Percentiles rank a stretch among this genome's conserved stretches.
phyloP scores from a whole-genome alignment of 164 flowering plant genomes.

The Vitis riparia region DNA sequence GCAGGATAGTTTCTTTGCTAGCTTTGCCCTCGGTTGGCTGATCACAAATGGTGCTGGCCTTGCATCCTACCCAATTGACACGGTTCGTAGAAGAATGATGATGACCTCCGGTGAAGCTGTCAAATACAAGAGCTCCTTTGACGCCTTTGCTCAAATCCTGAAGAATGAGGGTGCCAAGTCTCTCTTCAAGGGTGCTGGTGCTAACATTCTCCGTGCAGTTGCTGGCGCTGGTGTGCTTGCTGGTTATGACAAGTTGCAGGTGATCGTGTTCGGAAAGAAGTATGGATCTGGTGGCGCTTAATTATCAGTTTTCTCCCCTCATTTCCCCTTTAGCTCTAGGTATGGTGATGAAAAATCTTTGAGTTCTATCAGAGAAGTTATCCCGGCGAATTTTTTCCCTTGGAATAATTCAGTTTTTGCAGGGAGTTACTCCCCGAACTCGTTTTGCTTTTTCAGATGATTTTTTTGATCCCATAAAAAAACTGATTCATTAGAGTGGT shows the following conservation, averaged over 20 bases:
- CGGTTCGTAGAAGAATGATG: slow-evolving; percentile 58
- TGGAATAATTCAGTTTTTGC: slow-evolving; percentile 18
- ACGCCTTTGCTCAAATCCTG: slow-evolving; percentile 43
- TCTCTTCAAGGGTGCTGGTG: slow-evolving; percentile 62
- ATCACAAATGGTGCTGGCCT: slow-evolving; percentile 54
- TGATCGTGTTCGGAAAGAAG: slow-evolving; percentile 55
- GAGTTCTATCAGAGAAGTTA: slow-evolving; percentile 8
- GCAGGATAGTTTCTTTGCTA: slow-evolving; percentile 59
- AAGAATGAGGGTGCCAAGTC: slow-evolving; percentile 59
- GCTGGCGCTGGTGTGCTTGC: slow-evolving; percentile 65
- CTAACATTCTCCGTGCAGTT: slow-evolving; percentile 57
- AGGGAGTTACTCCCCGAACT: slow-evolving; percentile 10
- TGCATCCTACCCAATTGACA: slow-evolving; percentile 54
- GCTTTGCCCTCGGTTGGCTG: slow-evolving; percentile 51
- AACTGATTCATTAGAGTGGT: slow-evolving; percentile 9
- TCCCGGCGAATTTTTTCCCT: slow-evolving; percentile 12
- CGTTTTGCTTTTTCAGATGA: slow-evolving; percentile 8
- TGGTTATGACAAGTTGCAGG: slow-evolving; percentile 53
- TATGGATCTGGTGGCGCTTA: slow-evolving; percentile 46
- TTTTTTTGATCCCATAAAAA: neutral
- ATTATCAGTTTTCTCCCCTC: neutral
- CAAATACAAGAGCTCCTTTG: slow-evolving; percentile 49
- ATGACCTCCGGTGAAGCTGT: slow-evolving; percentile 56
- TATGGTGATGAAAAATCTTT: slow-evolving; percentile 33
- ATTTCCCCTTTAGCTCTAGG: slow-evolving; percentile 11